Evolutionary conservation across 1,139 yeast genomes (phyloP).

Genomic region (Hyphopichia khmerensis): DNA sequence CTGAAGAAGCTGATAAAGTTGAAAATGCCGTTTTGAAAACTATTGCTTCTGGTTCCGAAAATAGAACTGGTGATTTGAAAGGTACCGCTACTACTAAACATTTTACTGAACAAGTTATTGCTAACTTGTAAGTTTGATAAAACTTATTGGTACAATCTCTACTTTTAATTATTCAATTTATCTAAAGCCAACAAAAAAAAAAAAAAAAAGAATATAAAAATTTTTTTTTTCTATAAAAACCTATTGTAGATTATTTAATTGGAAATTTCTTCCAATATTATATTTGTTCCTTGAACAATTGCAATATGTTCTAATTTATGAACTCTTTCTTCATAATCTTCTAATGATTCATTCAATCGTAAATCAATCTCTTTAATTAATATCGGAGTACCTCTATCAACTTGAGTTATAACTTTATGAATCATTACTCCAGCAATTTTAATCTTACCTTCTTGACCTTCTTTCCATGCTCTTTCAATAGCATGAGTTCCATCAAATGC

Average conservation of each 20-base stretch:
- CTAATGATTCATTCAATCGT: constrained; percentile 68
- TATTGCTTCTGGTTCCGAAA: constrained; percentile 90
- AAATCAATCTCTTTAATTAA: constrained; percentile 76
- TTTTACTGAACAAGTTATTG: constrained; percentile 72
- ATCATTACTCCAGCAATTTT: constrained; percentile 94
- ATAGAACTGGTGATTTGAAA: constrained; percentile 93
- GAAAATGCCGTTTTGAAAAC: constrained; percentile 88
- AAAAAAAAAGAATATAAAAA: no score
- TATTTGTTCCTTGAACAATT: constrained; percentile 84
- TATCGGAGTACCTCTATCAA: constrained; percentile 89
- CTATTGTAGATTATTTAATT: neutral
- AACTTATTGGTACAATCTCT: no score
- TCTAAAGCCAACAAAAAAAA: no score
- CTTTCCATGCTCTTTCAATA: constrained; percentile 92
- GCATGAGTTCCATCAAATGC: constrained; percentile 97
- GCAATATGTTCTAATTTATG: constrained; percentile 85
- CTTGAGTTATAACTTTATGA: constrained; percentile 91
- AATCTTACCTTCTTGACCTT: constrained; percentile 80
- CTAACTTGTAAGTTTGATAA: constrained; percentile 36
- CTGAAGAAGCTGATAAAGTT: constrained; percentile 75
- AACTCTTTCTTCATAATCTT: constrained; percentile 79
- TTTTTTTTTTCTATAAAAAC: no score
- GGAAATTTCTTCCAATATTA: constrained; percentile 48
- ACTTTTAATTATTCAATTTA: no score
- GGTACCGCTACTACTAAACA: constrained; percentile 87